These are phyloP conservation scores for Curvularia spicifera DNA, from an alignment of 2,329 filamentous ascomycete species.

Conservation along the genomic window DNA sequence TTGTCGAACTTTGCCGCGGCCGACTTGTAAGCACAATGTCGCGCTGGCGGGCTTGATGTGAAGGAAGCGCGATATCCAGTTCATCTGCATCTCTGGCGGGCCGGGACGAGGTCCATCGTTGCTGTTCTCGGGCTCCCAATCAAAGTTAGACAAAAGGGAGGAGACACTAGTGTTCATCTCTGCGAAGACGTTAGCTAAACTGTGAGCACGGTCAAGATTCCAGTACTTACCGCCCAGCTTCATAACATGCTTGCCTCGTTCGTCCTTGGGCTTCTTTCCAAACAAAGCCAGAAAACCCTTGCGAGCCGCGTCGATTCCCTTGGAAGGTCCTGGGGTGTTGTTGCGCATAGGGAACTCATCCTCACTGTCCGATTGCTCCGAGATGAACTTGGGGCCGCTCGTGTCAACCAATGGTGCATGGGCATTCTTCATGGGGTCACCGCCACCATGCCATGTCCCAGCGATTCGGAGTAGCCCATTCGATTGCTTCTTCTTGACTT, in stretches of 20 bases:
- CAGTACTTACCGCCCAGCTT: slow-evolving; percentile 50
- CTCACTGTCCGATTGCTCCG: slow-evolving; percentile 36
- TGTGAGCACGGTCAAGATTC: slow-evolving; percentile 19
- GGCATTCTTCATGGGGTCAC: slow-evolving; percentile 43
- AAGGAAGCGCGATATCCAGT: slow-evolving; percentile 89
- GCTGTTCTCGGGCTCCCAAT: slow-evolving; percentile 44
- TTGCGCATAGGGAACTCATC: slow-evolving; percentile 55
- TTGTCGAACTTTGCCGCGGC: slow-evolving; percentile 74
- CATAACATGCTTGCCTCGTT: slow-evolving; percentile 43
- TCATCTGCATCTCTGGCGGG: slow-evolving; percentile 60
- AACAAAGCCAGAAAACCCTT: slow-evolving; percentile 61
- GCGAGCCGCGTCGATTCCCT: slow-evolving; percentile 46
- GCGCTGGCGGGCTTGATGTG: slow-evolving; percentile 82
- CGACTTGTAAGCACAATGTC: slow-evolving; percentile 76
- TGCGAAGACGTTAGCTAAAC: slow-evolving; percentile 19
- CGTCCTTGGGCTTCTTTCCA: slow-evolving; percentile 56
- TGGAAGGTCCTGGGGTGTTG: slow-evolving; percentile 36
- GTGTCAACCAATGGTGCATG: slow-evolving; percentile 9
- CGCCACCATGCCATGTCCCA: slow-evolving; percentile 45
- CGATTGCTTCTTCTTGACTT: slow-evolving; percentile 37
- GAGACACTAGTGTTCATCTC: slow-evolving; percentile 40
- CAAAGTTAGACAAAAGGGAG: slow-evolving; percentile 41
- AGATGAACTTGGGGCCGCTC: slow-evolving; percentile 22
- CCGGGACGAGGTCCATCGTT: slow-evolving; percentile 48
- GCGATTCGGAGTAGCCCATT: slow-evolving; percentile 40